Evolutionary conservation across 805 yeast genomes (phyloP).

Genomic region (Saccharomycopsis guyanensis): DNA sequence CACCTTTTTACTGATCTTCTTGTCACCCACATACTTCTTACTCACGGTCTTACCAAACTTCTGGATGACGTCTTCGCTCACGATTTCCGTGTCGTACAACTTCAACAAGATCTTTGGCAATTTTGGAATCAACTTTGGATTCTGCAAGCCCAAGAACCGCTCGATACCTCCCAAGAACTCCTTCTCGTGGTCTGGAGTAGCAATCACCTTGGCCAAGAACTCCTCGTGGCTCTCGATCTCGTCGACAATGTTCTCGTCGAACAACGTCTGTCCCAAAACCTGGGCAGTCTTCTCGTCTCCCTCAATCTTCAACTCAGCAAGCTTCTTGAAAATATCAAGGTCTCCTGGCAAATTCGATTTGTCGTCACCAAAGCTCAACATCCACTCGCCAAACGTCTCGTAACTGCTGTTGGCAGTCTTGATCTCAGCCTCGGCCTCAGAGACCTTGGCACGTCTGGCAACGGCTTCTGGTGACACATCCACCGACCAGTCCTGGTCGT

Average conservation of each 20-base stretch:
- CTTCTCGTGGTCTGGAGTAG: conserved; percentile 64
- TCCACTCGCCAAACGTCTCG: conserved; percentile 24
- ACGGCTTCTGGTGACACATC: conserved; percentile 22
- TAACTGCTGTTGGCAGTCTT: conserved; percentile 63
- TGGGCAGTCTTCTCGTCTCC: conserved; percentile 72
- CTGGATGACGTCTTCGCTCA: conserved; percentile 72
- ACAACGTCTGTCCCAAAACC: conserved; percentile 86
- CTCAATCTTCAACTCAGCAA: conserved; percentile 66
- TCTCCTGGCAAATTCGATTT: conserved; percentile 66
- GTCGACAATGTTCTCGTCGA: conserved; percentile 65
- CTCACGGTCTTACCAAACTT: conserved; percentile 89
- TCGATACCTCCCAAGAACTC: conserved; percentile 94
- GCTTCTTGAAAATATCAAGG: conserved; percentile 88
- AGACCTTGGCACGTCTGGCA: conserved; percentile 21
- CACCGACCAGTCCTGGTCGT: conserved; percentile 21
- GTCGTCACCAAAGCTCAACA: conserved; percentile 36
- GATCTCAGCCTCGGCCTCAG: conserved; percentile 59
- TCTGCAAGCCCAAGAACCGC: conserved; percentile 79
- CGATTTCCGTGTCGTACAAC: conserved; percentile 75
- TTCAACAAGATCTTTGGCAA: conserved; percentile 79
- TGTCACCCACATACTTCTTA: conserved; percentile 80
- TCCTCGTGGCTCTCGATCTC: conserved; percentile 67
- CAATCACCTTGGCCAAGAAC: conserved; percentile 68
- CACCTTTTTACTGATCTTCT: conserved; percentile 86
- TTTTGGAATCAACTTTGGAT: conserved; percentile 58